Base-by-base conservation (phyloP, 2,329 filamentous ascomycete genomes). In the Aspergillus pseudoterreus region DNA sequence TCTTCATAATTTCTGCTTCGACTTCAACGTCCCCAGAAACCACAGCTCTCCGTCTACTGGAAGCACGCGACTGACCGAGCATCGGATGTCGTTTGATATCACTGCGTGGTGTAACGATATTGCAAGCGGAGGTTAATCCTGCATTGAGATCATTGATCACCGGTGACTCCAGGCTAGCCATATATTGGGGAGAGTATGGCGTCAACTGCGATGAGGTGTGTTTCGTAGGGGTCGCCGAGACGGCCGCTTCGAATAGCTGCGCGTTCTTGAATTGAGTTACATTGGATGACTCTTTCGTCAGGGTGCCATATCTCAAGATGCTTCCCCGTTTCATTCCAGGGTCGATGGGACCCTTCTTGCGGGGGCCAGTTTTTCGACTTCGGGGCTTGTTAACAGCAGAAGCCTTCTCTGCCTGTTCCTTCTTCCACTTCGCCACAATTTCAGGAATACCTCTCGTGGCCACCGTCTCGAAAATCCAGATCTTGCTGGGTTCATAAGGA, bases 391-490 rank as follows among this genome's bases (percentile, higher is more conserved):
- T 69, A 6, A 63, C 57, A 2, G 62, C 59, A 9, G 65, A 56
- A 41, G 55, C 58, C 51, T 70, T 71, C 17, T 63, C 62, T 4
- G 59, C 55, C 51, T 68, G 64, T 54, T 68, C 67, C 33, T 64
- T 65, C 43, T 88, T 81, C 80, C 86, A 92, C 39, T 82, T 80
- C 56, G 85, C 77, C 0, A 88, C 80, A 24, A 81, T 81, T 2
- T 84, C 71, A 3, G 87, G 87, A 49, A 85, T 78, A 0, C 87
- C 87, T 2, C 85, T 66, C 51, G 79, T 82, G 4, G 83, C 81
- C 47, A 88, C 76, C 0, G 80, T 78, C 58, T 86, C 82, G 19
- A 87, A 76, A 5, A 92, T 71, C 88, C 88, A 92, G 9, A 81
- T 68, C 56, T 86, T 81, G 38, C 88, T 82, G 1, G 83, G 74